A percentile compares a stretch with the other conserved stretches of the same genome.
Evolutionary conservation across 495 filamentous ascomycete genomes (phyloP).

Genomic region (Margaritispora aquatica): DNA sequence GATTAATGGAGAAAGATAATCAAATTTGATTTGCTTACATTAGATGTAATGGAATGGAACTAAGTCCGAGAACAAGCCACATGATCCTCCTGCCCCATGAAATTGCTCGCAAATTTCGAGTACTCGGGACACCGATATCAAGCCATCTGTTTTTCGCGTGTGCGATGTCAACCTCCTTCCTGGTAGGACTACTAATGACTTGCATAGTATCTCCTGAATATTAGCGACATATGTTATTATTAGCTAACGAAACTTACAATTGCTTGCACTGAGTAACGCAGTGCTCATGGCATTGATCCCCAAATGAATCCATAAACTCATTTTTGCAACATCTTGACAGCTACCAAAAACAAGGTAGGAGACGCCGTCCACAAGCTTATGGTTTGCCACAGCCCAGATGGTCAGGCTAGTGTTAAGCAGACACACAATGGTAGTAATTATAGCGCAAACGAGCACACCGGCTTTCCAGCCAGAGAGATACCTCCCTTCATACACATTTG

Average conservation of each 20-base stretch:
- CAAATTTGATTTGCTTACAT: neutral
- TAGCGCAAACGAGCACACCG: constrained; percentile 11
- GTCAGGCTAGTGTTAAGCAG: constrained; percentile 9
- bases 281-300: constrained; percentile 34
- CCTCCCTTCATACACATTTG: neutral
- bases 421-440: constrained; percentile 4
- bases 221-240: neutral
- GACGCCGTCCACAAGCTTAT: neutral
- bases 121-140: constrained; percentile 46
- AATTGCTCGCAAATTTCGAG: constrained; percentile 40
- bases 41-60: constrained; percentile 31
- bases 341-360: constrained; percentile 7
- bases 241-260: constrained; percentile 20
- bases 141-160: constrained; percentile 41
- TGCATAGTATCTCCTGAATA: constrained; percentile 34
- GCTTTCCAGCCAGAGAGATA: constrained; percentile 12
- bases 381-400: constrained; percentile 7
- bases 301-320: constrained; percentile 29
- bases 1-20: neutral
- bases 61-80: constrained; percentile 29
- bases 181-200: constrained; percentile 44
- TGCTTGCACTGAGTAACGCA: constrained; percentile 33
- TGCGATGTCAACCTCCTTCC: constrained; percentile 41
- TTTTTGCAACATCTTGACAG: constrained; percentile 19
- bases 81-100: constrained; percentile 30